Percentiles rank a stretch among this genome's conserved stretches.
Conservation (phyloP, 2,329 filamentous ascomycete species). For the Phyllachora maydis region DNA sequence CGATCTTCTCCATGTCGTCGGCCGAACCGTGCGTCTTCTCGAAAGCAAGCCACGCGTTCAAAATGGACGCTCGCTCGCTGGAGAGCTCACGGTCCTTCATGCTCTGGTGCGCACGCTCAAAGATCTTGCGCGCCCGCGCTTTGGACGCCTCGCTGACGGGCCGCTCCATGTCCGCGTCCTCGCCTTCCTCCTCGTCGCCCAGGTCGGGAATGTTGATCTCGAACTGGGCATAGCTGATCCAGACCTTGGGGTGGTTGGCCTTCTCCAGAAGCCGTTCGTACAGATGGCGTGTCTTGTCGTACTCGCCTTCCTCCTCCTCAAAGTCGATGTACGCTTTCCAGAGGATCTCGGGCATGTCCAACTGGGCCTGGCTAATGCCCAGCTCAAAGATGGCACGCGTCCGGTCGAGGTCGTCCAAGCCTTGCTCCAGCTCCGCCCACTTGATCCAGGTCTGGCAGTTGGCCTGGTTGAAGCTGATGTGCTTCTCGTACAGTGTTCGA, state of each 20-base stretch:
- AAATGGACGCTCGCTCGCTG: conserved; percentile 78
- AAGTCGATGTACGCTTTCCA: conserved; percentile 99
- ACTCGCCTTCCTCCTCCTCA: conserved; percentile 88
- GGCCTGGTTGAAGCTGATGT: conserved; percentile 75
- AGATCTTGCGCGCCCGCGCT: conserved; percentile 59
- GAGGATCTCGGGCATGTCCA: conserved; percentile 94
- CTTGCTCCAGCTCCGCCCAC: conserved; percentile 83
- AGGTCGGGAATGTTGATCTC: conserved; percentile 79
- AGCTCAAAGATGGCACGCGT: conserved; percentile 83
- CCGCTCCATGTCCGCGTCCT: conserved; percentile 19
- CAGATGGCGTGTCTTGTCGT: conserved; percentile 56
- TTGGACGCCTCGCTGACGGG: conserved; percentile 70
- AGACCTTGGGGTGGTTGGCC: conserved; percentile 98
- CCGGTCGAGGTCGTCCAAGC: conserved; percentile 74
- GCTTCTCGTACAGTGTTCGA: conserved; percentile 81
- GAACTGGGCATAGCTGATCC: conserved; percentile 97
- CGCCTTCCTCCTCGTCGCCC: conserved; percentile 3
- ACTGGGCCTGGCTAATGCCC: conserved; percentile 56
- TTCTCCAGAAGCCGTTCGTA: conserved; percentile 85
- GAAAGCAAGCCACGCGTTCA: conserved; percentile 85
- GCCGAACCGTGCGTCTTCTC: conserved; percentile 64
- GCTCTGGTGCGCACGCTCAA: conserved; percentile 64
- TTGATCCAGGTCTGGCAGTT: conserved; percentile 94
- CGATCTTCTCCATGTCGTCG: conserved; percentile 61
- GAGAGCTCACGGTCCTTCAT: conserved; percentile 85